Percentiles rank a stretch among this genome's conserved stretches.
Evolutionary conservation across 2,329 filamentous ascomycete species (phyloP).

Genomic region (Myriosclerotinia curreyana): DNA sequence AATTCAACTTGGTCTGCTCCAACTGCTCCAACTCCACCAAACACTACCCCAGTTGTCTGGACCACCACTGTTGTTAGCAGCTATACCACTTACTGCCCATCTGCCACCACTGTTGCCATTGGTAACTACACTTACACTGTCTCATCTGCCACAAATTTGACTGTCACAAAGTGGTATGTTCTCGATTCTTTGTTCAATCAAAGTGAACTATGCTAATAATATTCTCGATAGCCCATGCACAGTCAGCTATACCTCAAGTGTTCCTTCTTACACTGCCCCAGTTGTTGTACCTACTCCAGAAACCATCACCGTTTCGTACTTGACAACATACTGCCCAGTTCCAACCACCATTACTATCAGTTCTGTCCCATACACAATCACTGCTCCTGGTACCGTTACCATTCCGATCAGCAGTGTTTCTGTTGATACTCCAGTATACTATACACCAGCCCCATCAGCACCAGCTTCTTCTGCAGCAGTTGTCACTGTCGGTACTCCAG

Average conservation of each 20-base stretch:
- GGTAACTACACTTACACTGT: slow-evolving; percentile 28
- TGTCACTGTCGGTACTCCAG: background rate
- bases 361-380: slow-evolving; percentile 29
- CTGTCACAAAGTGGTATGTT: slow-evolving; percentile 16
- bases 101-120: slow-evolving; percentile 25
- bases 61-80: slow-evolving; percentile 17
- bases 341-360: slow-evolving; percentile 26
- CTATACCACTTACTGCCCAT: slow-evolving; percentile 27
- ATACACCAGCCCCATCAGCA: background rate
- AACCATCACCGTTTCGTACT: slow-evolving; percentile 14
- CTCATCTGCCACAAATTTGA: slow-evolving; percentile 19
- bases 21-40: slow-evolving; percentile 8
- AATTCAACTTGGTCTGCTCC: slow-evolving; percentile 15
- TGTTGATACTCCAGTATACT: slow-evolving; percentile 11
- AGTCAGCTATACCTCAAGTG: slow-evolving; percentile 22
- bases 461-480: background rate
- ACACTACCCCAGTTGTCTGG: slow-evolving; percentile 14
- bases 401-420: slow-evolving; percentile 26
- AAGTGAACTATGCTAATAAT: background rate
- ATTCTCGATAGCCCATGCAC: slow-evolving; percentile 6
- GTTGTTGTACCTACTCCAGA: slow-evolving; percentile 19
- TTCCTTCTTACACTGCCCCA: slow-evolving; percentile 23
- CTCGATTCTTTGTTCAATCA: background rate
- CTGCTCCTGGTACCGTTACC: slow-evolving; percentile 25
- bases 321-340: slow-evolving; percentile 20